phyloP scores from a whole-genome alignment of 768 basidiomycete species.

The Leccinellum luteum region DNA sequence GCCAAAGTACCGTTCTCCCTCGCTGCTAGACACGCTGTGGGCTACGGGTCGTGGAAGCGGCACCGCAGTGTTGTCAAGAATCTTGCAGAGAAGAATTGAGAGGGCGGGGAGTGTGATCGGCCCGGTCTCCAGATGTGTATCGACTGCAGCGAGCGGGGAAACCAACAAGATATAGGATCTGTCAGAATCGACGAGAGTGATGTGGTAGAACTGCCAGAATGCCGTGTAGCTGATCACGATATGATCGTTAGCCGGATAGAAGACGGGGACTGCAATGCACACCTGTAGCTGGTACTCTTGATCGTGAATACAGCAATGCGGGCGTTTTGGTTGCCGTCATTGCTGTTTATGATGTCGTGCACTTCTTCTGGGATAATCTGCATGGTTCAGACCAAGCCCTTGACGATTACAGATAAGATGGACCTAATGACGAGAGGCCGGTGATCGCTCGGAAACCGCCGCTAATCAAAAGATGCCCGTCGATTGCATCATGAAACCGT shows the following conservation, averaged over 20 bases:
- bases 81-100: conserved; percentile 39
- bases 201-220: conserved; percentile 27
- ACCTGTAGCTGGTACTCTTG: conserved; percentile 32
- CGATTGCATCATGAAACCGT: not conserved
- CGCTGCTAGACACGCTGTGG: conserved; percentile 42
- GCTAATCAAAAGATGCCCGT: too few relatives aligned
- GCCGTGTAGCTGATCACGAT: conserved; percentile 24
- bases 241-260: not conserved
- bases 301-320: conserved; percentile 20
- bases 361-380: conserved; percentile 29
- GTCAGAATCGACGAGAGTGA: conserved; percentile 21
- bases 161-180: conserved; percentile 30
- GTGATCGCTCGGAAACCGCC: not conserved
- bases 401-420: too few relatives aligned
- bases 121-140: conserved; percentile 8
- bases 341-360: conserved; percentile 29
- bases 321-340: conserved; percentile 15
- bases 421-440: too few relatives aligned
- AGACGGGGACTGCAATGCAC: not conserved
- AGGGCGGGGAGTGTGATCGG: conserved; percentile 35
- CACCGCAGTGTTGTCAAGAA: conserved; percentile 45
- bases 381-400: conserved; percentile 3
- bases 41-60: conserved; percentile 46
- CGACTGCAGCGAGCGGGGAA: conserved; percentile 5
- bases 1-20: conserved; percentile 20